phyloP scores from a whole-genome alignment of 129 eudicot species.

The Lactuca saligna region DNA sequence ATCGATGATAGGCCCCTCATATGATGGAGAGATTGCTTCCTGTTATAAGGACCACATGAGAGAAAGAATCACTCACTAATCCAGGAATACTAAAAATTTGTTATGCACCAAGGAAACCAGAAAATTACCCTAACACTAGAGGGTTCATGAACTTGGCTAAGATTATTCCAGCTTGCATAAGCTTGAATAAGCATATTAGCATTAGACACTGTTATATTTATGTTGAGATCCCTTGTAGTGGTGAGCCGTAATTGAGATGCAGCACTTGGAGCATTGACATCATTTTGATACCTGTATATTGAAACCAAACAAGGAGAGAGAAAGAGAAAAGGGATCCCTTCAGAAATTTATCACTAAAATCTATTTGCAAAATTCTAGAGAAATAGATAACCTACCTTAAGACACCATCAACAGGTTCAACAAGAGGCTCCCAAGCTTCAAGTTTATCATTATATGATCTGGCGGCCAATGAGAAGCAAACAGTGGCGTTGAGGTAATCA shows the following conservation, averaged over 20 bases:
- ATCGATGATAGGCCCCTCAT: conserved; percentile 49
- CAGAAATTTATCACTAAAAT: neutral
- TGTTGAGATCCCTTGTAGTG: conserved; percentile 72
- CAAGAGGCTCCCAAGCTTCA: conserved; percentile 96
- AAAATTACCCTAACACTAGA: conserved; percentile 41
- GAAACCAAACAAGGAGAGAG: neutral
- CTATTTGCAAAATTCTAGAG: neutral
- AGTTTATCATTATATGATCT: conserved; percentile 94
- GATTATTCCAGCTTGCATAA: conserved; percentile 95
- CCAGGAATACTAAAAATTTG: neutral
- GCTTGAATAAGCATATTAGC: conserved; percentile 93
- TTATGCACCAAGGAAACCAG: conserved; percentile 19
- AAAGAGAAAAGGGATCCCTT: too few relatives aligned
- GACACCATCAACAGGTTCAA: conserved; percentile 93
- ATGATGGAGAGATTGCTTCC: conserved; percentile 68
- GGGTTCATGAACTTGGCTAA: conserved; percentile 62
- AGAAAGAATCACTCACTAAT: conserved; percentile 5
- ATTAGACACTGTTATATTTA: conserved; percentile 82
- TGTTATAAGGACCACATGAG: conserved; percentile 30
- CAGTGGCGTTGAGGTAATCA: conserved; percentile 66
- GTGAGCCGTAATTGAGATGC: conserved; percentile 89
- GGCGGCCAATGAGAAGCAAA: conserved; percentile 83
- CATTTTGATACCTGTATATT: conserved; percentile 75
- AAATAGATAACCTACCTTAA: conserved; percentile 51
- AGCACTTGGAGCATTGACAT: conserved; percentile 72